phyloP scores from a whole-genome alignment of 1,284 basidiomycete genomes.

The Fomitopsis betulina region DNA sequence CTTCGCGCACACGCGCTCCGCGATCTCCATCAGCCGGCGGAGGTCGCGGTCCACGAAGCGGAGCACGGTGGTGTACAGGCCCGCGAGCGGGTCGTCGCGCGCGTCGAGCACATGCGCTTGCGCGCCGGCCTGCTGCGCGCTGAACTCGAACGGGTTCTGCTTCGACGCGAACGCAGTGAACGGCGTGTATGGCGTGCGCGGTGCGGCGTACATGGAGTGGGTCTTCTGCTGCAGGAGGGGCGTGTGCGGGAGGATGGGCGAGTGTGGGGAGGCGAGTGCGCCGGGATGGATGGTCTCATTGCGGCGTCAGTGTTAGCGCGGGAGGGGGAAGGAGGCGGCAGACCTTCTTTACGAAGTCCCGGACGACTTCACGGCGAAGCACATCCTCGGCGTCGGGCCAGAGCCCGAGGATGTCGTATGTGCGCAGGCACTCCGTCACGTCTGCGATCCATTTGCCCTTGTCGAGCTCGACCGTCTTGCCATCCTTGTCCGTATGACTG shows the following conservation, averaged over 20 bases:
- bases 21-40: slow-evolving; percentile 68
- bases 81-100: slow-evolving; percentile 60
- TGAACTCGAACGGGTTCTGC: slow-evolving; percentile 38
- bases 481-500: slow-evolving; percentile 35
- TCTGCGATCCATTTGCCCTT: slow-evolving; percentile 59
- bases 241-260: slow-evolving; percentile 72
- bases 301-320: not conserved
- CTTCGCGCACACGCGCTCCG: slow-evolving; percentile 62
- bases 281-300: slow-evolving; percentile 69
- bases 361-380: slow-evolving; percentile 64
- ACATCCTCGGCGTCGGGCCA: slow-evolving; percentile 88
- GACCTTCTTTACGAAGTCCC: slow-evolving; percentile 75
- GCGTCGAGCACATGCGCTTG: slow-evolving; percentile 51
- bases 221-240: slow-evolving; percentile 41
- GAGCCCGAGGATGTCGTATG: slow-evolving; percentile 77
- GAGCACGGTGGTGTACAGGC: slow-evolving; percentile 78
- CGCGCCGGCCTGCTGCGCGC: slow-evolving; percentile 16
- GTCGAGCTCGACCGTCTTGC: slow-evolving; percentile 47
- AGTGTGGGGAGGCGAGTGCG: slow-evolving; percentile 61
- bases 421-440: slow-evolving; percentile 74
- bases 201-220: slow-evolving; percentile 31
- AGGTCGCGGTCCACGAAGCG: slow-evolving; percentile 76
- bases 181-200: slow-evolving; percentile 58
- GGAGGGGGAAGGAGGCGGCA: slow-evolving; percentile 8
- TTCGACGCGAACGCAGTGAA: slow-evolving; percentile 61